Evolutionary conservation across 257 asterid genomes (phyloP).

Genomic region (Mentha longifolia): DNA sequence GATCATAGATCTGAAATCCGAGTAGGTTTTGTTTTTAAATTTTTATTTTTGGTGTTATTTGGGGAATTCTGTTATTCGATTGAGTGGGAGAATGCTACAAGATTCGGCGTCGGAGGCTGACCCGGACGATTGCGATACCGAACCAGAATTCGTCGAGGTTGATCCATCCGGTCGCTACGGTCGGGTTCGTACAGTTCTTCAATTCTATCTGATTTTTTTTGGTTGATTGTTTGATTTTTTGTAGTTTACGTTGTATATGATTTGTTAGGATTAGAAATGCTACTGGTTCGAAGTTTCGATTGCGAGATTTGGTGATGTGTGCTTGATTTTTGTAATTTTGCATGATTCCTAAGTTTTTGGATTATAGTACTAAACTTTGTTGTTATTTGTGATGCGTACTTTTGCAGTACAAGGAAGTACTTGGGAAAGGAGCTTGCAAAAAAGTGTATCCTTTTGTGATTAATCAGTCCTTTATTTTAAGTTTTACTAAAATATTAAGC

Average conservation of each 20-base stretch:
- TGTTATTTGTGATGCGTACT: constrained; percentile 32
- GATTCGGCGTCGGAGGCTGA: constrained; percentile 67
- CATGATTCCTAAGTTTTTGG: neutral
- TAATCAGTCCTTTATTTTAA: constrained; percentile 10
- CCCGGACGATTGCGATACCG: constrained; percentile 73
- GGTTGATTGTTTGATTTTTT: neutral
- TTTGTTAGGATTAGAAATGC: neutral
- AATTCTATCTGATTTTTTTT: constrained; percentile 6
- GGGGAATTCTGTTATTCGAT: constrained; percentile 16
- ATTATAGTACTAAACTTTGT: constrained; percentile 1
- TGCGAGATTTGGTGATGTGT: constrained; percentile 1
- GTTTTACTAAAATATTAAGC: neutral
- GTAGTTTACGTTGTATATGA: constrained; percentile 22
- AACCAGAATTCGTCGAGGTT: constrained; percentile 81
- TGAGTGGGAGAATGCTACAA: constrained; percentile 58
- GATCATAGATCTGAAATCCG: constrained; percentile 44
- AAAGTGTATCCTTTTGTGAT: constrained; percentile 78
- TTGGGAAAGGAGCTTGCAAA: constrained; percentile 95
- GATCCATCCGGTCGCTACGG: constrained; percentile 93
- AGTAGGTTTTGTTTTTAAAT: constrained; percentile 25
- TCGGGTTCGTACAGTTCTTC: constrained; percentile 61
- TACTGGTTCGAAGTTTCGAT: neutral
- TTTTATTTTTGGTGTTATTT: neutral
- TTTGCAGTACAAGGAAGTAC: constrained; percentile 82
- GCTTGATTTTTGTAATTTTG: constrained; percentile 9